Evolutionary conservation across 1,139 yeast genomes (phyloP), one percentile per base, ranked within the genome.

Genomic region (Diutina mesorugosa): DNA sequence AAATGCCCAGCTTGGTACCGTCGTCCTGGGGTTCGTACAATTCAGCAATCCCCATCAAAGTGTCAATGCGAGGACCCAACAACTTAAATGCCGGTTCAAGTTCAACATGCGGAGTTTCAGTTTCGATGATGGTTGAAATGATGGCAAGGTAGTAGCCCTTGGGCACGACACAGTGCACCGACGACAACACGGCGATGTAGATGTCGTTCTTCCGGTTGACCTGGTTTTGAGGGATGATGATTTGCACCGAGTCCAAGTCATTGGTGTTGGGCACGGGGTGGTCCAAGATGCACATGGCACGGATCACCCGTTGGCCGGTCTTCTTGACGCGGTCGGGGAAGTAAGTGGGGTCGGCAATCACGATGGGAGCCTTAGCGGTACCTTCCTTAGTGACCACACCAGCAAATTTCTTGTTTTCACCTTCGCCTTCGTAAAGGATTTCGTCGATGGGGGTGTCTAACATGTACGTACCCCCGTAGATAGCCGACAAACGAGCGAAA

Each of bases 401-500:
- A 47, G 79, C 78, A 63, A 90, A 90, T 67, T 84, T 86, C 59
- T 69, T 70, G 55, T 85, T 87, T 26, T 47, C 51, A 14, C 51
- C 51, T 38, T 83, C 83, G 28, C 79, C 84, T 56, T 79, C 84
- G 68, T 86, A 90, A 57, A 87, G 78, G 38, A 90, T 80, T 71
- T 91, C 96, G 60, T 93, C 97, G 60, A 95, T 85, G 56, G 97
- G 97, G 55, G 96, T 91, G 69, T 90, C 96, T 67, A 93, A 82
- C 99, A 93, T 95, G 69, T 90, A 93, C 45, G 99, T 93, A 66
- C 99, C 99, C 62, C 99, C 99, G 66, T 93, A 91, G 63, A 93
- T 93, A 51, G 99, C 99, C 52, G 96, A 86, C 63, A 93, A 81
- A 69, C 99, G 83, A 18, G 99, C 97, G 76, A 93, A 93, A 14